Evolutionary conservation across 495 filamentous ascomycete species (phyloP).

Genomic region (Parathielavia hyrcaniae): DNA sequence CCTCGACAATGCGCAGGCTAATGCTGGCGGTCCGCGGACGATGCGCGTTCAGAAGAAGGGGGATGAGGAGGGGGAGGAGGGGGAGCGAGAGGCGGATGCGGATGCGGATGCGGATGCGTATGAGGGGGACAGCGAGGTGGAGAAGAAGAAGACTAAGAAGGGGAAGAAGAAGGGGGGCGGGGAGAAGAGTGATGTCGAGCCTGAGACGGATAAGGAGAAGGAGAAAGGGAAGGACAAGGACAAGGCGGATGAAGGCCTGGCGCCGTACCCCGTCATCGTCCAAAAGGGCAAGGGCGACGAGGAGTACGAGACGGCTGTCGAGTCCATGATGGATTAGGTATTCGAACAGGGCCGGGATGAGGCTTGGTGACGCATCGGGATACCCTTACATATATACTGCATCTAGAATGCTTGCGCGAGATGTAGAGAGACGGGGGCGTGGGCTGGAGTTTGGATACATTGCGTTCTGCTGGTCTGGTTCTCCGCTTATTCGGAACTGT

Average conservation of each 20-base stretch:
- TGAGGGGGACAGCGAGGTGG: slow-evolving; percentile 33
- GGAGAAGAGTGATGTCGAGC: slow-evolving; percentile 11
- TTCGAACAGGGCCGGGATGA: neutral
- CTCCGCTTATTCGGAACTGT: neutral
- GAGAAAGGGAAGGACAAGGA: slow-evolving; percentile 13
- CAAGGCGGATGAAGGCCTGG: slow-evolving; percentile 23
- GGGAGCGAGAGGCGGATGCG: too few relatives aligned
- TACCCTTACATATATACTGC: slow-evolving; percentile 5
- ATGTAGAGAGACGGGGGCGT: neutral
- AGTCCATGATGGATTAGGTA: slow-evolving; percentile 14
- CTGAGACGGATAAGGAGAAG: slow-evolving; percentile 5
- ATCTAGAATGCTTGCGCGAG: slow-evolving; percentile 7
- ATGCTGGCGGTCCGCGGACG: slow-evolving; percentile 41
- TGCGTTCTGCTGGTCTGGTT: neutral
- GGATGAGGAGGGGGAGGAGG: slow-evolving; percentile 25
- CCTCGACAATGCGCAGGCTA: slow-evolving; percentile 47
- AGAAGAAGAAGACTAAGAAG: slow-evolving; percentile 25
- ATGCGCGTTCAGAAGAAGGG: slow-evolving; percentile 16
- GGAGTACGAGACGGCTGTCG: slow-evolving; percentile 35
- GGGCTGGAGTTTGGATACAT: slow-evolving; percentile 8
- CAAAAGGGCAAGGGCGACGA: slow-evolving; percentile 35
- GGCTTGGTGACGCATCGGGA: neutral
- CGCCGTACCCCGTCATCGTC: slow-evolving; percentile 31
- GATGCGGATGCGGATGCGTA: slow-evolving; percentile 32
- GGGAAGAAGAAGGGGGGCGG: slow-evolving; percentile 15